Percentiles rank a stretch among this genome's conserved stretches.
Conservation (phyloP, 371 early-diverging fungal genomes). For the Mucor irregularis region DNA sequence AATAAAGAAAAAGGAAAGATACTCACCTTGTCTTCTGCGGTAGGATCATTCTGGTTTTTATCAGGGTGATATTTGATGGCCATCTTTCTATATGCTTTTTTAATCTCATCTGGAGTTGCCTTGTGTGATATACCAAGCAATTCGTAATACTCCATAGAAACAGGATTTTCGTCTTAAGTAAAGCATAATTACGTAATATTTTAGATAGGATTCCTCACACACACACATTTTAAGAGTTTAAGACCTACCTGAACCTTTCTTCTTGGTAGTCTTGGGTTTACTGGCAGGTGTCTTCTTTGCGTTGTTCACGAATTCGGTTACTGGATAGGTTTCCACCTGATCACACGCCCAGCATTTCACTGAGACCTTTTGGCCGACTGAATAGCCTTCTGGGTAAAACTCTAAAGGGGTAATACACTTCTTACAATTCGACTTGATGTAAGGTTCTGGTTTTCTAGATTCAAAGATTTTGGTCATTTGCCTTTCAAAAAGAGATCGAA, state of each 20-base stretch:
- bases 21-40: conserved; percentile 82
- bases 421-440: conserved; percentile 45
- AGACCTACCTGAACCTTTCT: conserved; percentile 51
- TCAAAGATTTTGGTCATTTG: conserved; percentile 17
- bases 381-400: conserved; percentile 32
- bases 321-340: conserved; percentile 47
- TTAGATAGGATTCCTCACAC: too few relatives aligned
- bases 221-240: background rate
- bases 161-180: conserved; percentile 62
- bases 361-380: conserved; percentile 30
- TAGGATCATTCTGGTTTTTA: conserved; percentile 81
- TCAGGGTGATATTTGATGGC: conserved; percentile 96
- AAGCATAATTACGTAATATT: background rate
- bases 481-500: background rate
- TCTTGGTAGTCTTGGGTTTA: conserved; percentile 25
- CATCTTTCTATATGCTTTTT: conserved; percentile 90
- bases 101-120: conserved; percentile 89
- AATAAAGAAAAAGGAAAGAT: background rate
- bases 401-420: conserved; percentile 42
- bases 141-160: conserved; percentile 82
- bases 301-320: conserved; percentile 39
- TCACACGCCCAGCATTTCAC: conserved; percentile 60
- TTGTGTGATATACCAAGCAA: conserved; percentile 79
- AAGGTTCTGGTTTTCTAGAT: conserved; percentile 53
- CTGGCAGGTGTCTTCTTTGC: conserved; percentile 26